Evolutionary conservation across 2,329 filamentous ascomycete genomes (phyloP), one percentile per base, ranked within the genome.

Genomic region (Alternaria atra): DNA sequence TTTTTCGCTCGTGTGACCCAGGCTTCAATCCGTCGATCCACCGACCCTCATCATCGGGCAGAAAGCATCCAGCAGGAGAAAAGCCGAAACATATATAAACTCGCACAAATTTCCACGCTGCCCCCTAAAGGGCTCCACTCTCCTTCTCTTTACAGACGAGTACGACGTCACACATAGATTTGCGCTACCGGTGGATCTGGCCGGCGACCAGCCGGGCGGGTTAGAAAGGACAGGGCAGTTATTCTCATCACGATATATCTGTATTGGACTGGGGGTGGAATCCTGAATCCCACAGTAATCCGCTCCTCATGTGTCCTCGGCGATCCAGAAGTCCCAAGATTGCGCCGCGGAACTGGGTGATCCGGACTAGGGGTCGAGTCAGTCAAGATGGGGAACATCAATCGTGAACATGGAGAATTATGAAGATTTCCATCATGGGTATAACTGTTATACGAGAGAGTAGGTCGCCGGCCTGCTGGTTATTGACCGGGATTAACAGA

Each of bases 271-370:
- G 44, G 57, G 57, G 46, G 30, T 30, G n/a, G 32, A 37, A 56
- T 56, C 52, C 52, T 15, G 17, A 20, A 23, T 20, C 37, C 17
- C 17, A 23, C 10, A 23, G 17, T 23, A 40, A 20, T 39, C n/a
- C 37, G 37, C 8, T 23, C 37, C 37, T 37, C 20, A 52, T 42
- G 35, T 44, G 40, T 53, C 15, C n/a, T 60, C 57, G 52, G 29
- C 57, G 52, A 60, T 60, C 52, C 52, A 54, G 32, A 32, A 60
- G 29, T 37, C 37, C 44, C 44, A 43, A 27, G 32, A 44, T 40
- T 55, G 52, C 30, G 52, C 39, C 52, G 57, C 57, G 57, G 57
- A 48, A n/a, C n/a, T 56, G 52, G 52, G 12, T 51, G 57, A 60
- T 56, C 44, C 57, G 52, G 57, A 51, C 57, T 23, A 34, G 57